A percentile compares a stretch with the other conserved stretches of the same genome.
These are phyloP conservation scores for Suillus placidus DNA, from an alignment of 768 basidiomycete genomes.

Conservation along the genomic window DNA sequence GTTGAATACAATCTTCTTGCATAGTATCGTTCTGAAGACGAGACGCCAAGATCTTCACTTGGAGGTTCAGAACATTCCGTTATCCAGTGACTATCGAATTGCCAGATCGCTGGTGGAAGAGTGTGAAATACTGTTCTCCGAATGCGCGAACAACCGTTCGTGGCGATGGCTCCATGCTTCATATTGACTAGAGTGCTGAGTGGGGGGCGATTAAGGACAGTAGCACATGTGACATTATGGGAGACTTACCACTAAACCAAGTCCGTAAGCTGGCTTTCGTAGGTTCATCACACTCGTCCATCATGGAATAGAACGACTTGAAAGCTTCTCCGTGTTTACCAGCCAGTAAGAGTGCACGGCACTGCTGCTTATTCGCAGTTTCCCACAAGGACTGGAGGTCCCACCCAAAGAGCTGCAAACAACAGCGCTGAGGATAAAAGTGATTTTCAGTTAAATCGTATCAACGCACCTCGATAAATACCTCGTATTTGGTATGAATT, in stretches of 20 bases:
- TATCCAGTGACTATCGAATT: not conserved
- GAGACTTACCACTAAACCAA: not conserved
- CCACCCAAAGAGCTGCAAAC: conserved; percentile 2
- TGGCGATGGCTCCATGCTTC: not conserved
- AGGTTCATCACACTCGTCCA: not conserved
- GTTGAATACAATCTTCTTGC: no score
- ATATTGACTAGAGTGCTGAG: not conserved
- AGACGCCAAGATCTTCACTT: no score
- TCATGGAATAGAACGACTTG: not conserved
- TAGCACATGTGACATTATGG: not conserved
- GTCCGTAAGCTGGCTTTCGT: not conserved
- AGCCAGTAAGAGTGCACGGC: not conserved
- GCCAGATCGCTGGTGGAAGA: not conserved
- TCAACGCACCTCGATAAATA: not conserved
- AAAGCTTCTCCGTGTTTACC: not conserved
- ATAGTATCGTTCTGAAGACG: no score
- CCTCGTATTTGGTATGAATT: not conserved
- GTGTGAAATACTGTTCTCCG: not conserved
- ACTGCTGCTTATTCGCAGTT: not conserved
- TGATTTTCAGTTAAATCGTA: not conserved
- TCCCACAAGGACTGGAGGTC: not conserved
- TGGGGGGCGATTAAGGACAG: not conserved
- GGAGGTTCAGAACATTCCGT: no score
- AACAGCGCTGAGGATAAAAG: not conserved
- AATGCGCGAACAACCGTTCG: not conserved